phyloP scores from a whole-genome alignment of 139 green algal species.

The Nannochloris sp. region DNA sequence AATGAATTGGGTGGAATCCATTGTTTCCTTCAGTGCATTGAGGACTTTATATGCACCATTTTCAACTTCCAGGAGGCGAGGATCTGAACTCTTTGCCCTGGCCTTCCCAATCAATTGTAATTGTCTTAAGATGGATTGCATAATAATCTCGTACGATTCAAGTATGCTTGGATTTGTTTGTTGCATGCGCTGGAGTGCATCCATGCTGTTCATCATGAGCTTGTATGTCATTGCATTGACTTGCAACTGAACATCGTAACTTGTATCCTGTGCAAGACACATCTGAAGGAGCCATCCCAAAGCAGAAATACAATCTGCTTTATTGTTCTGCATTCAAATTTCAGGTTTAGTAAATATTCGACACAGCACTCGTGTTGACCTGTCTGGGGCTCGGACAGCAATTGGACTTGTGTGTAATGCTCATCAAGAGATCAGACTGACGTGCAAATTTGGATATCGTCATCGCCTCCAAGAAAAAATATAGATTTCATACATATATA shows the following conservation, averaged over 20 bases:
- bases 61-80: neutral
- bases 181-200: no score
- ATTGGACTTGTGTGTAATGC: neutral
- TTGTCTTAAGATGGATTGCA: neutral
- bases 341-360: neutral
- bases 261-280: no score
- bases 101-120: neutral
- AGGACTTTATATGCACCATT: neutral
- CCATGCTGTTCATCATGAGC: no score
- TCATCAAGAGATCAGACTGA: conserved; percentile 11
- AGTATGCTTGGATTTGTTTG: neutral
- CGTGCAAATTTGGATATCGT: conserved; percentile 5
- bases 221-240: no score
- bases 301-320: neutral
- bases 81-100: conserved; percentile 1
- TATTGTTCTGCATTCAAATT: neutral
- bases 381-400: neutral
- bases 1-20: neutral
- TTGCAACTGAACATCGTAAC: no score
- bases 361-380: neutral
- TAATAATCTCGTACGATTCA: neutral
- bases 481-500: neutral
- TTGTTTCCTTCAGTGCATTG: neutral
- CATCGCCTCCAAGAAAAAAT: neutral
- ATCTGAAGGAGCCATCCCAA: neutral